Conservation (phyloP, 208 protist species). For the Leishmania arabica region DNA sequence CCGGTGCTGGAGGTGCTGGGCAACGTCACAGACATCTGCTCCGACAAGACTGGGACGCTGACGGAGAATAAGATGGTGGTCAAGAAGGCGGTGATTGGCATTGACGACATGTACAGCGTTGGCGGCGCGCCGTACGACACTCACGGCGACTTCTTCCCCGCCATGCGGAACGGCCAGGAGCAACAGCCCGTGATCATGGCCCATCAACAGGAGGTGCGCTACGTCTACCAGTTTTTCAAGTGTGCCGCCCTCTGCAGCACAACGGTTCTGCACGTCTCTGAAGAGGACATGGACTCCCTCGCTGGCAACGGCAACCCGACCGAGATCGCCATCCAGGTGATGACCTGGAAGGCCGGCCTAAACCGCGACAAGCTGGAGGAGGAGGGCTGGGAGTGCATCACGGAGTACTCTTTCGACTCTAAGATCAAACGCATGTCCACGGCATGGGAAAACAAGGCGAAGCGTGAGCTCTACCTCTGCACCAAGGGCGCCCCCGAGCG, state of each 20-base stretch:
- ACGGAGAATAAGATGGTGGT: slow-evolving; percentile 95
- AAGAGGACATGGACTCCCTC: slow-evolving; percentile 66
- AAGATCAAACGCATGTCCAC: slow-evolving; percentile 90
- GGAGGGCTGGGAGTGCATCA: slow-evolving; percentile 78
- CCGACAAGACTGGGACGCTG: slow-evolving; percentile 95
- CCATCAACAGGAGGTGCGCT: slow-evolving; percentile 35
- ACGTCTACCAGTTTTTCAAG: slow-evolving; percentile 79
- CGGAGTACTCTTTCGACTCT: slow-evolving; percentile 90
- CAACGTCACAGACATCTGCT: slow-evolving; percentile 92
- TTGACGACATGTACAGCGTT: slow-evolving; percentile 60
- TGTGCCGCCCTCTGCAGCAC: slow-evolving; percentile 83
- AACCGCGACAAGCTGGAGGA: slow-evolving; percentile 65
- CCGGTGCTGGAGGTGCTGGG: slow-evolving; percentile 89
- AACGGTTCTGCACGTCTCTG: slow-evolving; percentile 57
- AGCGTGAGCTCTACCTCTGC: slow-evolving; percentile 69
- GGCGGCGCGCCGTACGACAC: slow-evolving; percentile 77
- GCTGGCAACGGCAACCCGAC: slow-evolving; percentile 85
- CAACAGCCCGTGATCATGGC: slow-evolving; percentile 48
- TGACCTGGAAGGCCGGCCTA: slow-evolving; percentile 85
- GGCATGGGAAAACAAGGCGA: slow-evolving; percentile 66
- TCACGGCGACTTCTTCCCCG: slow-evolving; percentile 64
- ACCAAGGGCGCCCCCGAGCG: slow-evolving; percentile 91
- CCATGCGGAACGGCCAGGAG: slow-evolving; percentile 34
- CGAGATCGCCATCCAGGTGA: slow-evolving; percentile 89
- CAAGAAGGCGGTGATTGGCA: slow-evolving; percentile 72